Evolutionary conservation across 306 rosid species (phyloP), one percentile per base, ranked within the genome.

Genomic region (Prunus mume): DNA sequence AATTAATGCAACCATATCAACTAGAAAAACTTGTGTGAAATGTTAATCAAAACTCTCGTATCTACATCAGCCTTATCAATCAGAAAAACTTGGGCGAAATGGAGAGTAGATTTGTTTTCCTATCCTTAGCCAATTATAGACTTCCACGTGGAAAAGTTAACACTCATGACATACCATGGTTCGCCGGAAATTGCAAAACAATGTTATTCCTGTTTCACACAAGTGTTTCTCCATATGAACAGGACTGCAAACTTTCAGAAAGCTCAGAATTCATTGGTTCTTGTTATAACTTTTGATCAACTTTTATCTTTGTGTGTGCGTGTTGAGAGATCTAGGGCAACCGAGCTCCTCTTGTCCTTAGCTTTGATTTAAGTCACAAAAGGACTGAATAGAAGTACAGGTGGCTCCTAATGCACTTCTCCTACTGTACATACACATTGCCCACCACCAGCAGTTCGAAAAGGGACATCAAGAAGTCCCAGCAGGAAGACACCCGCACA

Each of bases 391-490:
- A 5, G 3, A 71, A 34, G 75, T 71, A 71, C 60, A 30, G 52
- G 75, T 71, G 76, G 34, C 28, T 72, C 55, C 51, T 14, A 17
- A 49, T 15, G 73, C 58, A 69, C 55, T 7, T 32, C 65, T 12
- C 9, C 20, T 38, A 15, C 38, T 20, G 76, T 25, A 28, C 62
- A 69, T 32, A 6, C 19, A 30, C 50, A 71, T 52, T 46, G 34
- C 63, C 63, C 64, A 71, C 64, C 54, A 71, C 64, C 52, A 52
- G 9, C 52, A n/a, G 63, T 71, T 71, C n/a, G 25, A 54, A 43
- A 8, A 24, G 3, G 24, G 28, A 24, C 76, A 72, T 58, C 4
- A 20, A 20, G 45, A 27, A 73, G 46, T 32, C 18, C 57, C 67
- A 73, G 47, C 77, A 45, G 28, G 47, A 60, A 45, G 77, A 61